Evolutionary conservation across 768 basidiomycete species (phyloP).

Genomic region (Pisolithus albus): DNA sequence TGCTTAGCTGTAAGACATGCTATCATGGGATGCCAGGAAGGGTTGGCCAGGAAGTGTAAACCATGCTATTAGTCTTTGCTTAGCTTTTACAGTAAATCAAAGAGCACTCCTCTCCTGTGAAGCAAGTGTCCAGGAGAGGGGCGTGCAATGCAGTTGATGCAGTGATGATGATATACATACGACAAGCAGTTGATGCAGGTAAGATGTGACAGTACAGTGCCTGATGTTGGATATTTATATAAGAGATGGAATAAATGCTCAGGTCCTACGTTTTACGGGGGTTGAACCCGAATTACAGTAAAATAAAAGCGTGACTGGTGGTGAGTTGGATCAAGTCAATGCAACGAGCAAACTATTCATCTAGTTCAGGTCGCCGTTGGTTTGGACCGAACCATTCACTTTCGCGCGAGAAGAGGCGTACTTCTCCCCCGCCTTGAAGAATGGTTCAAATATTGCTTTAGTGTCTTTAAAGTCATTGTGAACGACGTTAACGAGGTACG

Average conservation of each 20-base stretch:
- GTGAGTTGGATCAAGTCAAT: constrained; percentile 27
- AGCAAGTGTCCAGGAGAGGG: constrained; percentile 12
- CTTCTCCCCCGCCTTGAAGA: constrained; percentile 70
- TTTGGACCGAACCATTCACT: constrained; percentile 19
- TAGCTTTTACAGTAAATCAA: constrained; percentile 17
- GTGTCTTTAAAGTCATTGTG: constrained; percentile 91
- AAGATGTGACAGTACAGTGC: constrained; percentile 3
- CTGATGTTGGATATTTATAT: constrained; percentile 14
- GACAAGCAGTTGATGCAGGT: constrained; percentile 21
- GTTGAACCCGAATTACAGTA: constrained; percentile 73
- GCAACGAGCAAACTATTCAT: not conserved
- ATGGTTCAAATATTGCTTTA: constrained; percentile 81
- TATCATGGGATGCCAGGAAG: constrained; percentile 8
- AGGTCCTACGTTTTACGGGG: constrained; percentile 51
- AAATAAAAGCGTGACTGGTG: constrained; percentile 18
- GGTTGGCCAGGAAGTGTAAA: constrained; percentile 9
- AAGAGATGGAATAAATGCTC: constrained; percentile 13
- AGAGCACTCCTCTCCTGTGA: constrained; percentile 8
- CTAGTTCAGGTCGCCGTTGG: constrained; percentile 34
- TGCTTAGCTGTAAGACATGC: constrained; percentile 7
- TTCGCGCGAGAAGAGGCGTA: constrained; percentile 37
- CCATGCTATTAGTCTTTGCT: constrained; percentile 18
- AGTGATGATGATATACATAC: constrained; percentile 26
- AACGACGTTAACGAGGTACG: constrained; percentile 88
- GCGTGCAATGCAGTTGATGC: constrained; percentile 53